These are phyloP conservation scores for Lipomyces oligophaga DNA, from an alignment of 805 yeast species.

Conservation along the genomic window DNA sequence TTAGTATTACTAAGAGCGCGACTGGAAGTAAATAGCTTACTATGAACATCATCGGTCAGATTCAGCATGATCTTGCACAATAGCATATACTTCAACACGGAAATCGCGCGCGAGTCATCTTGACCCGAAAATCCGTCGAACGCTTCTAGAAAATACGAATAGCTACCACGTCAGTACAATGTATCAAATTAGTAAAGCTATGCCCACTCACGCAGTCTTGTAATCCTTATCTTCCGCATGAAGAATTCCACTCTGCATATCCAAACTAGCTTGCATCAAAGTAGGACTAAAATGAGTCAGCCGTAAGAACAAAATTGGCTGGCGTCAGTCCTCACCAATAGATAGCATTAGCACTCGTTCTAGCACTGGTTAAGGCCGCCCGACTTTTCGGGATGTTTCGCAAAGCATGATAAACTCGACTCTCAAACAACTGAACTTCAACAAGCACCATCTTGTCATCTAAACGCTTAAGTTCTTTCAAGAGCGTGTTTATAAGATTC, in stretches of 20 bases:
- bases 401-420: conserved; percentile 84
- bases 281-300: conserved; percentile 51
- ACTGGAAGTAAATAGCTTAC: conserved; percentile 29
- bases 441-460: conserved; percentile 95
- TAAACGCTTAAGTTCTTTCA: conserved; percentile 82
- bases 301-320: neutral
- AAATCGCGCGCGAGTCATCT: conserved; percentile 54
- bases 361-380: conserved; percentile 89
- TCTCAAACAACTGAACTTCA: conserved; percentile 89
- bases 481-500: conserved; percentile 62
- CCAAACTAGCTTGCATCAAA: conserved; percentile 88
- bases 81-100: conserved; percentile 86
- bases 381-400: conserved; percentile 86
- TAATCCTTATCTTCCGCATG: conserved; percentile 97
- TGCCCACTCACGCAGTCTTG: conserved; percentile 60
- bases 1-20: neutral
- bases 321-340: conserved; percentile 50
- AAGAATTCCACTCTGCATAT: conserved; percentile 88
- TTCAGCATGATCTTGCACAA: conserved; percentile 91
- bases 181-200: no score
- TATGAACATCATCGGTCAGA: conserved; percentile 77
- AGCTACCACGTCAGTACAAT: conserved; percentile 35
- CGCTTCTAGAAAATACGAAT: conserved; percentile 89
- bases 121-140: conserved; percentile 83
- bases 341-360: conserved; percentile 95